Conservation (phyloP, 2,329 filamentous ascomycete species). For the Pseudocercospora crystallina region DNA sequence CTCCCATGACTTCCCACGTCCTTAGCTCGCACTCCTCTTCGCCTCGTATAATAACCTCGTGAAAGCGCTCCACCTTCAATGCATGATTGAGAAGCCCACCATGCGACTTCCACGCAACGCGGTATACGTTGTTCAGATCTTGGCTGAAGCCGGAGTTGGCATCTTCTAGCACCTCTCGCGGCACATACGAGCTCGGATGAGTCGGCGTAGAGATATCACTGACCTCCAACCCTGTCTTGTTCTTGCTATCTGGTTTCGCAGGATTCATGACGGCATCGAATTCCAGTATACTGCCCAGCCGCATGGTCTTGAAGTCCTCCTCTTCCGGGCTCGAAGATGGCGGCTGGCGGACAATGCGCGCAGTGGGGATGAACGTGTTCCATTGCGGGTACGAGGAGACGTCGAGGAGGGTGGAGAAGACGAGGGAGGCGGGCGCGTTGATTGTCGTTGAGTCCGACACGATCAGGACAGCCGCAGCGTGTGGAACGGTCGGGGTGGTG, state of each 20-base stretch:
- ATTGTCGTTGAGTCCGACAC: conserved; percentile 33
- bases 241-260: conserved; percentile 23
- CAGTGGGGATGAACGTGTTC: conserved; percentile 46
- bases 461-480: conserved; percentile 23
- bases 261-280: conserved; percentile 32
- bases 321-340: background rate
- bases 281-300: conserved; percentile 19
- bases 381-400: conserved; percentile 45
- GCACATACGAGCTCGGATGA: conserved; percentile 23
- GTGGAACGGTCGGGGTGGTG: conserved; percentile 22
- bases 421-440: conserved; percentile 38
- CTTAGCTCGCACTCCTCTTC: conserved; percentile 29
- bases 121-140: conserved; percentile 26
- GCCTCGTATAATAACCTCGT: conserved; percentile 28
- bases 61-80: conserved; percentile 29
- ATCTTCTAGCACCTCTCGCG: conserved; percentile 13
- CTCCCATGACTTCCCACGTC: conserved; percentile 32
- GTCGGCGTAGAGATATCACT: conserved; percentile 31
- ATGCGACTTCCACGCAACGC: conserved; percentile 27
- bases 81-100: conserved; percentile 26
- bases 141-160: conserved; percentile 20
- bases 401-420: conserved; percentile 43
- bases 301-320: conserved; percentile 17
- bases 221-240: conserved; percentile 23
- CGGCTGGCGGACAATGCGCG: conserved; percentile 34